Percentiles rank a stretch among this genome's conserved stretches.
phyloP scores from a whole-genome alignment of 495 filamentous ascomycete species.

The Jackrogersella minutella region DNA sequence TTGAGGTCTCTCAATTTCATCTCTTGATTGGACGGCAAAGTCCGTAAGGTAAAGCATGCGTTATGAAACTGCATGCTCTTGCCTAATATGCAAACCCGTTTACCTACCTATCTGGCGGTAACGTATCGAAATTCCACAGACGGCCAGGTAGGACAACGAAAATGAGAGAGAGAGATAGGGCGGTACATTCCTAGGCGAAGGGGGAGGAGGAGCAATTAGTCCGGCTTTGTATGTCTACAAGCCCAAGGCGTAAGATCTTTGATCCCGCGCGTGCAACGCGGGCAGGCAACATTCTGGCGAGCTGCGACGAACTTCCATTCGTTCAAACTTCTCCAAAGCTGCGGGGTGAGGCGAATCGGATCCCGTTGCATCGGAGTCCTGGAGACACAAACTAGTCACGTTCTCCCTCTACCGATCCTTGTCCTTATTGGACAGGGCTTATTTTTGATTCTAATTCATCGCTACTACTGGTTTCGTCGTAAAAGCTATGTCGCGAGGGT shows the following conservation, averaged over 20 bases:
- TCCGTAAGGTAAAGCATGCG: not conserved
- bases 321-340: not conserved
- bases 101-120: not conserved
- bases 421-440: no score
- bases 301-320: not conserved
- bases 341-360: not conserved
- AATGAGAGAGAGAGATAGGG: not conserved
- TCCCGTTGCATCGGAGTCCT: no score
- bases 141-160: slow-evolving; percentile 7
- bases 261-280: slow-evolving; percentile 9
- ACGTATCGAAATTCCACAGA: not conserved
- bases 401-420: no score
- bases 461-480: no score
- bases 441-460: no score
- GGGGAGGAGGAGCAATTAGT: slow-evolving; percentile 30
- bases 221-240: slow-evolving; percentile 11
- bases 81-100: not conserved
- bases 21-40: not conserved
- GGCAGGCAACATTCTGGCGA: slow-evolving; percentile 1
- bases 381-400: no score
- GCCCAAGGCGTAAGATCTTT: not conserved
- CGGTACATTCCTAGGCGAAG: slow-evolving; percentile 5
- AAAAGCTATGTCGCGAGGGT: no score
- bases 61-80: no score
- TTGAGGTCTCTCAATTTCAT: not conserved